These are phyloP conservation scores for Suaeda aralocaspica DNA, from an alignment of 148 eudicot genomes.

Conservation along the genomic window DNA sequence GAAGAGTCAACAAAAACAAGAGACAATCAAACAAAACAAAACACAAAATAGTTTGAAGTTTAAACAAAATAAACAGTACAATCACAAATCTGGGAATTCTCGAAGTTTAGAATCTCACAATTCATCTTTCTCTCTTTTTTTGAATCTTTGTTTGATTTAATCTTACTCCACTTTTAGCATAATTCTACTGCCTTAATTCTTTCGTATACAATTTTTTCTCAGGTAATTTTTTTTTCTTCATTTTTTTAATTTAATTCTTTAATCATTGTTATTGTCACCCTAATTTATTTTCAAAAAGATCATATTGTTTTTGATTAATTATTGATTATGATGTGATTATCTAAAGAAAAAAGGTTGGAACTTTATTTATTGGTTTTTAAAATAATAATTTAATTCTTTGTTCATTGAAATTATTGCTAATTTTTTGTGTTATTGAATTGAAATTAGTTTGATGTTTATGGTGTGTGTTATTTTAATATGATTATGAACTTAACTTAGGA, in stretches of 20 bases:
- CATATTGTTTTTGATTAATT: neutral
- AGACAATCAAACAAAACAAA: neutral
- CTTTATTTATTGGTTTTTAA: neutral
- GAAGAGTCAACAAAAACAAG: neutral
- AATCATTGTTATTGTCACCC: neutral
- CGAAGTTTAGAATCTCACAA: neutral
- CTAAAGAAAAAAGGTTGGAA: neutral
- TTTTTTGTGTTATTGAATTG: neutral
- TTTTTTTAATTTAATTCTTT: neutral
- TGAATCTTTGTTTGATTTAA: neutral
- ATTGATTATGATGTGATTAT: neutral
- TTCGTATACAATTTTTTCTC: neutral
- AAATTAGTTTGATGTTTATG: neutral
- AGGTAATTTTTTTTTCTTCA: neutral
- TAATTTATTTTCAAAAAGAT: neutral
- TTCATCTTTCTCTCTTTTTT: neutral
- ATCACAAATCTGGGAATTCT: slow-evolving; percentile 9
- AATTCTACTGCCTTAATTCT: too few species aligned
- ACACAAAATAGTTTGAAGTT: neutral
- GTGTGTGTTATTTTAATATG: neutral
- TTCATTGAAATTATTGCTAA: neutral
- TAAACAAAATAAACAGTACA: neutral
- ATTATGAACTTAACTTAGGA: neutral
- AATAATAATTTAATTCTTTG: neutral
- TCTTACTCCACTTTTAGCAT: neutral